A percentile compares a stretch with the other conserved stretches of the same genome.
Conservation (phyloP, 257 asterid species). For the Solanum gracilifrons region DNA sequence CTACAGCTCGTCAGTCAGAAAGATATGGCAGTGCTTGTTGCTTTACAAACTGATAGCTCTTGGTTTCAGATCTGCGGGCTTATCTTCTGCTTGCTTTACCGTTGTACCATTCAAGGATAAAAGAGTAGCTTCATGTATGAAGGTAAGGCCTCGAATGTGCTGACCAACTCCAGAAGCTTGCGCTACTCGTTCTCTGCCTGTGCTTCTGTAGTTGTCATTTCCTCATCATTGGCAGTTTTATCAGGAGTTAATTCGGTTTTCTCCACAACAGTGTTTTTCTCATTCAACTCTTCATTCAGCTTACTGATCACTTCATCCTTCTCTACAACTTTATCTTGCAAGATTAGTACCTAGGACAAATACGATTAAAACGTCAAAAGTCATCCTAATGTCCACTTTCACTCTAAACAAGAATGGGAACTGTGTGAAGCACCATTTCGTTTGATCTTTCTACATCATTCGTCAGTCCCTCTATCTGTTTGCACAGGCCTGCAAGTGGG, state of each 20-base stretch:
- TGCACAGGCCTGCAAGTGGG: constrained; percentile 54
- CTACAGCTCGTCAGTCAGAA: neutral
- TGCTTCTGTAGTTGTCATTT: constrained; percentile 14
- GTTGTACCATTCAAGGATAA: neutral
- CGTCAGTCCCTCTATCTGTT: constrained; percentile 65
- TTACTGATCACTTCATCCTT: constrained; percentile 49
- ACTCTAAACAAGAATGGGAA: neutral
- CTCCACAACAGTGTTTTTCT: constrained; percentile 19
- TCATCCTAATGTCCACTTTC: neutral
- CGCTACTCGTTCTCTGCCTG: constrained; percentile 14
- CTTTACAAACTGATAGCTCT: neutral
- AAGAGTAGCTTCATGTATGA: neutral
- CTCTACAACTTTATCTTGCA: constrained; percentile 76
- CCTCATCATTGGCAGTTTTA: constrained; percentile 18
- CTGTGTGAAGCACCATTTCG: constrained; percentile 48
- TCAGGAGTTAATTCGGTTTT: constrained; percentile 24
- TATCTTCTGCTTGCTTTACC: neutral
- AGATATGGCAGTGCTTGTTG: neutral
- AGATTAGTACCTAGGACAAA: constrained; percentile 45
- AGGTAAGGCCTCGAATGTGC: neutral
- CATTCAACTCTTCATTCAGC: constrained; percentile 35
- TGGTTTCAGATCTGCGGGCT: neutral
- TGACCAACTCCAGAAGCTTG: neutral
- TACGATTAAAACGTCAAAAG: neutral
- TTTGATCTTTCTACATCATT: constrained; percentile 80